Evolutionary conservation across 495 filamentous ascomycete genomes (phyloP).

Genomic region (Penicillium pulvis): DNA sequence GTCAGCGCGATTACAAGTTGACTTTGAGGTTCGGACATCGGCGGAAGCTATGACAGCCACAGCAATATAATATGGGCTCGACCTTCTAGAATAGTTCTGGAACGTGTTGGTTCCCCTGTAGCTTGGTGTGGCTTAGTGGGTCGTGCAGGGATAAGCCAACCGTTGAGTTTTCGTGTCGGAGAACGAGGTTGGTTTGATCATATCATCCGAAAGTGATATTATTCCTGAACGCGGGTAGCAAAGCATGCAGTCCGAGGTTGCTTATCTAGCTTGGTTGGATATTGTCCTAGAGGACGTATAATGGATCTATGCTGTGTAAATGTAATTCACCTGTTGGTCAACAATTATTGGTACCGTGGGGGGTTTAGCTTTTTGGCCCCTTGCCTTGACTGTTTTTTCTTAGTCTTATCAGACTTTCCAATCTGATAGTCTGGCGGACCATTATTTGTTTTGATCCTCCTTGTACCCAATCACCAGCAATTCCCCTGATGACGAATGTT

Average conservation of each 20-base stretch:
- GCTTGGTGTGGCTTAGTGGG: conserved; percentile 6
- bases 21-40: conserved; percentile 12
- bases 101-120: conserved; percentile 10
- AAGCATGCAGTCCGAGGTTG: not conserved
- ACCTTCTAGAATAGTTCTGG: conserved; percentile 28
- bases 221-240: not conserved
- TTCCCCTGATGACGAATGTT: conserved; percentile 1
- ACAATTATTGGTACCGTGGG: conserved; percentile 8
- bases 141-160: conserved; percentile 3
- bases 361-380: not conserved
- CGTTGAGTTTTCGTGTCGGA: not conserved
- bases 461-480: not conserved
- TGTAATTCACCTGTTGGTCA: conserved; percentile 1
- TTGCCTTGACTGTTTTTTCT: not conserved
- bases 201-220: not conserved
- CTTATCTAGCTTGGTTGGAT: conserved; percentile 23
- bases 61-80: conserved; percentile 12
- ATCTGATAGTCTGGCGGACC: conserved; percentile 9
- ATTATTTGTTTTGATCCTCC: not conserved
- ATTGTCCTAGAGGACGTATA: conserved; percentile 12
- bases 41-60: conserved; percentile 20
- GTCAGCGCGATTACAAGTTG: conserved; percentile 12
- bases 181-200: not conserved
- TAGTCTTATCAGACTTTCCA: not conserved
- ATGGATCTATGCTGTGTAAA: conserved; percentile 1